A percentile compares a stretch with the other conserved stretches of the same genome.
Evolutionary conservation across 805 yeast species (phyloP).

Genomic region (Scheffersomyces stipitis): DNA sequence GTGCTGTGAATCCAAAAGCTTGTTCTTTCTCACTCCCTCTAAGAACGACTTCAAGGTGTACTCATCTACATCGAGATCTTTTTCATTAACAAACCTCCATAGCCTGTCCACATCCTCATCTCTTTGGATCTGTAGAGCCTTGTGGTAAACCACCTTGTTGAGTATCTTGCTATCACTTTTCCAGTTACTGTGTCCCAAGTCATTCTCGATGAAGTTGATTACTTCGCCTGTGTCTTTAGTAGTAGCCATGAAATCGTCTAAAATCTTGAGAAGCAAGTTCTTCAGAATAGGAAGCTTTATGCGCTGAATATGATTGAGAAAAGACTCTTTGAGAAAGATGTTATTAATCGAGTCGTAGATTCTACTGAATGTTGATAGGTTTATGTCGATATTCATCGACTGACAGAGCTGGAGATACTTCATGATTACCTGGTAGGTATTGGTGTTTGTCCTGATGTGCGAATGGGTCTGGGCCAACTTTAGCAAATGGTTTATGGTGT

Average conservation of each 20-base stretch:
- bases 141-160: slow-evolving; percentile 25
- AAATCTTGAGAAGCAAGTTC: slow-evolving; percentile 26
- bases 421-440: slow-evolving; percentile 30
- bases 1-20: background rate
- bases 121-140: slow-evolving; percentile 1
- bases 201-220: slow-evolving; percentile 32
- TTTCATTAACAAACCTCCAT: slow-evolving; percentile 5
- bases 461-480: slow-evolving; percentile 32
- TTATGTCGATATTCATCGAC: slow-evolving; percentile 22
- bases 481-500: slow-evolving; percentile 38
- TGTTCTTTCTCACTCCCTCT: slow-evolving; percentile 6
- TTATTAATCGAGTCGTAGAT: slow-evolving; percentile 39
- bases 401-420: slow-evolving; percentile 31
- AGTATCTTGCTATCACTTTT: slow-evolving; percentile 23
- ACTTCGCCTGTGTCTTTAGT: slow-evolving; percentile 27
- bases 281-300: slow-evolving; percentile 34
- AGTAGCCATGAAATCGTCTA: slow-evolving; percentile 35
- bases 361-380: slow-evolving; percentile 36
- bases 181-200: slow-evolving; percentile 31
- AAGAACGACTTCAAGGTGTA: slow-evolving; percentile 5
- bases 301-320: slow-evolving; percentile 30
- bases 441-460: slow-evolving; percentile 28
- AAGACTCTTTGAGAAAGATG: slow-evolving; percentile 37
- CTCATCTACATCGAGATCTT: slow-evolving; percentile 3
- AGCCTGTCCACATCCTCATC: slow-evolving; percentile 4